Conservation (phyloP, 305 asterid genomes). For the Solanum hybrid region DNA sequence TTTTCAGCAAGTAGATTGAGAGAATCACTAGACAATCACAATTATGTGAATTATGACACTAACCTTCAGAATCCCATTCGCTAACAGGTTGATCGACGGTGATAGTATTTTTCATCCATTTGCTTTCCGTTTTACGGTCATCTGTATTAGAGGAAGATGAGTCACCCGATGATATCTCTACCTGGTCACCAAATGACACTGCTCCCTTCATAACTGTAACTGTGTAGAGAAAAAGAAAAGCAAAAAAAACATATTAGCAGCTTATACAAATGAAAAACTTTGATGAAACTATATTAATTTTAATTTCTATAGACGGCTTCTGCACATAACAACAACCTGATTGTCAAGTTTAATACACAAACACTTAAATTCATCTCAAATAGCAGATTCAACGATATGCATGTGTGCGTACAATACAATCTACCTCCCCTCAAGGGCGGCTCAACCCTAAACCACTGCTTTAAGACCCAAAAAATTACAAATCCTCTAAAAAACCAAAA, state of each 20-base stretch:
- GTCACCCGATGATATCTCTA: conserved; percentile 53
- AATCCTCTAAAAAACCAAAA: neutral
- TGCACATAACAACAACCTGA: neutral
- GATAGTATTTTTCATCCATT: neutral
- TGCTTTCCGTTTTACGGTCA: neutral
- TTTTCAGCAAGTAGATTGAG: neutral
- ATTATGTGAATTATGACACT: neutral
- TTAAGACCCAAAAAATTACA: neutral
- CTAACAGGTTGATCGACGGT: conserved; percentile 12
- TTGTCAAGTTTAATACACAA: neutral
- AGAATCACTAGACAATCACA: neutral
- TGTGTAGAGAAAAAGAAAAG: neutral
- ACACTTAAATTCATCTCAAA: neutral
- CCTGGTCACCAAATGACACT: conserved; percentile 32
- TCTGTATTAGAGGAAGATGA: conserved; percentile 30
- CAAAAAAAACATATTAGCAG: neutral
- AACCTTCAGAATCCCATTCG: conserved; percentile 37
- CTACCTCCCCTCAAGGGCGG: neutral
- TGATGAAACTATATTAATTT: neutral
- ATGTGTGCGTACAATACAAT: neutral
- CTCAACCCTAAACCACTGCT: neutral
- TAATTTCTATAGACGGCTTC: neutral
- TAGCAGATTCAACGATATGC: neutral
- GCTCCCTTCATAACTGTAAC: conserved; percentile 25
- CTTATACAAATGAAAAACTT: neutral